Evolutionary conservation across 2,329 filamentous ascomycete species (phyloP).

Genomic region (Neofusicoccum sp.): DNA sequence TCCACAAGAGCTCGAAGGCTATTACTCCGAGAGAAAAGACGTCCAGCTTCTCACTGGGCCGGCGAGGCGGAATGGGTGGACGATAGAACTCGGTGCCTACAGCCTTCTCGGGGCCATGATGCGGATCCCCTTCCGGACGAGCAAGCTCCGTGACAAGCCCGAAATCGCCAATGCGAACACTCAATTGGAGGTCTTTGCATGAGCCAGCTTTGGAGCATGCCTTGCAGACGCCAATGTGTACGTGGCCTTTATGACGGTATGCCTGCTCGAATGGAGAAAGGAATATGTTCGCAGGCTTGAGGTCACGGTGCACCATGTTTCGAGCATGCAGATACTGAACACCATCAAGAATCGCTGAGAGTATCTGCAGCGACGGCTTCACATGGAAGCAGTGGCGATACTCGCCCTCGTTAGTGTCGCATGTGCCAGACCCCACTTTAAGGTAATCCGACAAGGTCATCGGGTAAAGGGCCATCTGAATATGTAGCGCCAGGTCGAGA

Average conservation of each 20-base stretch:
- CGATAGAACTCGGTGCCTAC: conserved; percentile 64
- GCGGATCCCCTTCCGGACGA: conserved; percentile 27
- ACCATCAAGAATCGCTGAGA: conserved; percentile 61
- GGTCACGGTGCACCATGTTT: conserved; percentile 63
- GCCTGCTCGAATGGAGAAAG: conserved; percentile 48
- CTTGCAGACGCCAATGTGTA: conserved; percentile 48
- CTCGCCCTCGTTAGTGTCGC: conserved; percentile 20
- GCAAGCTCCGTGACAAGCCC: conserved; percentile 61
- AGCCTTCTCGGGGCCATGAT: conserved; percentile 37
- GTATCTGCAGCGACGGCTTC: conserved; percentile 54
- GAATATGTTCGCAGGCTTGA: conserved; percentile 69
- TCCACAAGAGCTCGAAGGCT: conserved; percentile 60
- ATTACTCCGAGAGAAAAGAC: conserved; percentile 63
- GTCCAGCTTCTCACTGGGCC: conserved; percentile 55
- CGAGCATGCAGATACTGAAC: conserved; percentile 63
- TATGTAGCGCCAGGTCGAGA: conserved; percentile 53
- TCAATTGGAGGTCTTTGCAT: conserved; percentile 41
- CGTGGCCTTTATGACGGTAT: conserved; percentile 41
- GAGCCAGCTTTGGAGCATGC: conserved; percentile 40
- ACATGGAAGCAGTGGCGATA: conserved; percentile 63
- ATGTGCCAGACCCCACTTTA: conserved; percentile 21
- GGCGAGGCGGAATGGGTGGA: conserved; percentile 40
- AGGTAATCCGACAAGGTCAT: conserved; percentile 62
- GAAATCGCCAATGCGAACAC: conserved; percentile 66
- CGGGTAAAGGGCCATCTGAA: conserved; percentile 67